Evolutionary conservation across 768 basidiomycete genomes (phyloP).

Genomic region (Tulasnella sp.): DNA sequence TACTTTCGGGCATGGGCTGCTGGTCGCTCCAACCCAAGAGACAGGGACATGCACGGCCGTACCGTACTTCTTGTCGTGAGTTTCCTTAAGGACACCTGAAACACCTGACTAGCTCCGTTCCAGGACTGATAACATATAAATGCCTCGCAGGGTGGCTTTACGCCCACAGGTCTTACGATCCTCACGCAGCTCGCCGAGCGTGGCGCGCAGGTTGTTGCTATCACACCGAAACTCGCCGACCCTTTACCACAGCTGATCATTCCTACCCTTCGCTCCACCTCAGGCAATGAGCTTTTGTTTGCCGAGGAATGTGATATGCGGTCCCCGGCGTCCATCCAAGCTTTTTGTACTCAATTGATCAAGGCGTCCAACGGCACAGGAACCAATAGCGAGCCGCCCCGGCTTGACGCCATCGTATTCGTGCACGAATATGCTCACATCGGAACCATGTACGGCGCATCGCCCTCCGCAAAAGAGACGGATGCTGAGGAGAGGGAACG

Average conservation of each 20-base stretch:
- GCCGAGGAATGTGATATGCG: conserved; percentile 67
- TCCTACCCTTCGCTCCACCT: conserved; percentile 52
- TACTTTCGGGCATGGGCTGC: conserved; percentile 8
- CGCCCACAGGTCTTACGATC: conserved; percentile 57
- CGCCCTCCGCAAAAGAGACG: background rate
- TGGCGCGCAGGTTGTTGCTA: conserved; percentile 70
- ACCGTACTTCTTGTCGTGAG: conserved; percentile 57
- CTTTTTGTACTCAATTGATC: conserved; percentile 58
- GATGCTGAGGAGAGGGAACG: conserved; percentile 35
- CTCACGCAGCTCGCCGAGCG: conserved; percentile 55
- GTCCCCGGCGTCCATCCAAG: conserved; percentile 52
- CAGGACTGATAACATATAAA: no score
- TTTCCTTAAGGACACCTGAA: no score
- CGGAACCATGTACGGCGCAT: conserved; percentile 27
- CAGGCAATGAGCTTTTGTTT: conserved; percentile 64
- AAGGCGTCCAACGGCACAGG: conserved; percentile 33
- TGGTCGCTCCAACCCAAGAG: conserved; percentile 46
- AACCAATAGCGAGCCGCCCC: conserved; percentile 33
- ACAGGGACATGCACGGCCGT: conserved; percentile 64
- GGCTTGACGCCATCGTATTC: conserved; percentile 70
- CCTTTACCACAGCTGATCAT: conserved; percentile 43
- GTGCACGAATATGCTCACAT: conserved; percentile 65
- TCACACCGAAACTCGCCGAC: conserved; percentile 44
- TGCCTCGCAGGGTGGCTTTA: conserved; percentile 54
- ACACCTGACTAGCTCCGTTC: background rate